phyloP scores from a whole-genome alignment of 257 asterid genomes.

The Ajuga chamaepitys region DNA sequence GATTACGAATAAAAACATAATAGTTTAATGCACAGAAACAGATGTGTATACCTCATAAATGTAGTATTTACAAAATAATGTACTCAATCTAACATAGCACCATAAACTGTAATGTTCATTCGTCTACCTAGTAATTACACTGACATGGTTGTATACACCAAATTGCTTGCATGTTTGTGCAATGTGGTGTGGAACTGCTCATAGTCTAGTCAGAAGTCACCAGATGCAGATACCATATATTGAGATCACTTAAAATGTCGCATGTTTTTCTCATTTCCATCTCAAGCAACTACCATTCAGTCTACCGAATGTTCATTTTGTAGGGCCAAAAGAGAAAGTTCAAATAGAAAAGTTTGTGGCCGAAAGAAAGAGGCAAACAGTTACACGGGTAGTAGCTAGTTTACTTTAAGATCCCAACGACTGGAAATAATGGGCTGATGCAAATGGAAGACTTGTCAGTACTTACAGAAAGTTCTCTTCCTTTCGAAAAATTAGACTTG shows the following conservation, averaged over 20 bases:
- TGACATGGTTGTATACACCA: background rate
- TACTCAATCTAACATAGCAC: background rate
- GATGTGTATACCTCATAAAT: background rate
- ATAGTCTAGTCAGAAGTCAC: background rate
- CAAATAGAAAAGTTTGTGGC: background rate
- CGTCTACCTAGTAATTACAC: background rate
- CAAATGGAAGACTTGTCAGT: background rate
- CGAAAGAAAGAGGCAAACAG: background rate
- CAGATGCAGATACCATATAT: background rate
- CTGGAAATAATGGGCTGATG: background rate
- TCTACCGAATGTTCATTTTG: background rate
- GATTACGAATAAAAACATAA: background rate
- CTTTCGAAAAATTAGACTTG: constrained; percentile 31
- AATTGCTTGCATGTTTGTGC: background rate
- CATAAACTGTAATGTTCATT: background rate
- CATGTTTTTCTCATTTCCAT: too few relatives aligned
- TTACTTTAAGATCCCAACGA: background rate
- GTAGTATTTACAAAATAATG: background rate
- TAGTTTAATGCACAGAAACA: background rate
- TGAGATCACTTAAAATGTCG: background rate
- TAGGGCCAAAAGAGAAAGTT: background rate
- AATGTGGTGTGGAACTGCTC: too few relatives aligned
- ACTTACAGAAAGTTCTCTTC: constrained; percentile 28
- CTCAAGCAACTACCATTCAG: too few relatives aligned
- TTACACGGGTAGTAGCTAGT: background rate